Percentiles rank a stretch among this genome's conserved stretches.
Conservation (phyloP, 2,329 filamentous ascomycete species). For the Ilyonectria mors-panacis region DNA sequence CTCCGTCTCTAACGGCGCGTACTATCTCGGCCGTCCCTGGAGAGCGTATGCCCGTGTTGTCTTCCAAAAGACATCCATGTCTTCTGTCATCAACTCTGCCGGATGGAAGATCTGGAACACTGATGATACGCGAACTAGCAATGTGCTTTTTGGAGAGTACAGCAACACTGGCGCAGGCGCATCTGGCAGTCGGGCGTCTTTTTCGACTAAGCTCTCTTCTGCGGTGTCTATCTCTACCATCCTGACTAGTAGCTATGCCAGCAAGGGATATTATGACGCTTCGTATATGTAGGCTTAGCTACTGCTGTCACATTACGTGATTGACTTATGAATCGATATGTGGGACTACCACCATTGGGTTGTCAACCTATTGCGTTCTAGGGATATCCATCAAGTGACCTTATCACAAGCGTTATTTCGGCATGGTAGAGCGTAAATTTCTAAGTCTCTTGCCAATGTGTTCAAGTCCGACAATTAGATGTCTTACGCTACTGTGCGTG, state of each 20-base stretch:
- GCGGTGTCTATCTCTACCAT: conserved; percentile 53
- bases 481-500: too few species aligned
- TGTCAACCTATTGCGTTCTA: too few species aligned
- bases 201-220: conserved; percentile 51
- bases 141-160: conserved; percentile 72
- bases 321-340: too few species aligned
- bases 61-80: conserved; percentile 65
- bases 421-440: too few species aligned
- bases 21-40: conserved; percentile 67
- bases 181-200: conserved; percentile 56
- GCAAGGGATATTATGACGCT: conserved; percentile 39
- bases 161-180: conserved; percentile 71
- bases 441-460: too few species aligned
- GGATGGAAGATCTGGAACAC: conserved; percentile 72
- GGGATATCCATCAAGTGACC: too few species aligned
- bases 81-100: conserved; percentile 69
- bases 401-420: too few species aligned
- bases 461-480: too few species aligned
- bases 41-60: conserved; percentile 62
- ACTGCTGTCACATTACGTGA: too few species aligned
- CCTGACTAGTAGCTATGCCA: conserved; percentile 39
- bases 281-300: conserved; percentile 36
- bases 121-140: conserved; percentile 62
- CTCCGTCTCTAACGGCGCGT: conserved; percentile 55
- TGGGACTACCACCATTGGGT: too few species aligned